A percentile compares a stretch with the other conserved stretches of the same genome.
Evolutionary conservation across 345 rosid genomes (phyloP).

Genomic region (Acer negundo): DNA sequence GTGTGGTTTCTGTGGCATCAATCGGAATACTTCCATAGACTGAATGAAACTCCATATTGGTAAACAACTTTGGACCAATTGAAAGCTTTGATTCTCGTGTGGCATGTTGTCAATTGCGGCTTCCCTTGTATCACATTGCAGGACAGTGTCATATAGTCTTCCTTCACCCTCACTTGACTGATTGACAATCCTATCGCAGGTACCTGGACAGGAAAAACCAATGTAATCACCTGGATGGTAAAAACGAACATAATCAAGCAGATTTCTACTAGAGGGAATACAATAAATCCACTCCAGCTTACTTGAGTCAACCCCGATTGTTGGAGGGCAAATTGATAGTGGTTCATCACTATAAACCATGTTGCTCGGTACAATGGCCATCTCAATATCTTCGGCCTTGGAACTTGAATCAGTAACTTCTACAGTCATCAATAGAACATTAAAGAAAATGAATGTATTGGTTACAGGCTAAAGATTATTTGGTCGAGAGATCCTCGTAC

Average conservation of each 20-base stretch:
- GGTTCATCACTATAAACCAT: constrained; percentile 10
- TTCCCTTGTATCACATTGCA: not conserved
- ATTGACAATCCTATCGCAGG: not conserved
- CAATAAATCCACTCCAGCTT: not conserved
- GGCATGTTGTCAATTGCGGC: not conserved
- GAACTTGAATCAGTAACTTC: not conserved
- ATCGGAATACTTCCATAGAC: constrained; percentile 29
- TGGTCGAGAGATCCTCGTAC: not conserved
- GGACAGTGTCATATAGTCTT: not conserved
- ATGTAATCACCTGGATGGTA: not conserved
- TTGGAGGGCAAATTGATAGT: not conserved
- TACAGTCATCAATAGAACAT: not conserved
- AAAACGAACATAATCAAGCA: not conserved
- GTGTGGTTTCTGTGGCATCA: constrained; percentile 41
- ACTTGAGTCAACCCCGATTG: constrained; percentile 9
- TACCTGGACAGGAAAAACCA: constrained; percentile 8
- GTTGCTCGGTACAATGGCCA: not conserved
- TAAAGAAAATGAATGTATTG: too few species aligned
- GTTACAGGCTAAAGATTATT: not conserved
- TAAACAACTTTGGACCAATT: constrained; percentile 21
- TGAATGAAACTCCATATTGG: constrained; percentile 27
- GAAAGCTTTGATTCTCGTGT: not conserved
- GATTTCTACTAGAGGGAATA: not conserved
- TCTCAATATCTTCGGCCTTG: not conserved
- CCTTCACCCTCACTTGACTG: not conserved